Conservation (phyloP, 345 rosid genomes). For the Hibiscus mutabilis region DNA sequence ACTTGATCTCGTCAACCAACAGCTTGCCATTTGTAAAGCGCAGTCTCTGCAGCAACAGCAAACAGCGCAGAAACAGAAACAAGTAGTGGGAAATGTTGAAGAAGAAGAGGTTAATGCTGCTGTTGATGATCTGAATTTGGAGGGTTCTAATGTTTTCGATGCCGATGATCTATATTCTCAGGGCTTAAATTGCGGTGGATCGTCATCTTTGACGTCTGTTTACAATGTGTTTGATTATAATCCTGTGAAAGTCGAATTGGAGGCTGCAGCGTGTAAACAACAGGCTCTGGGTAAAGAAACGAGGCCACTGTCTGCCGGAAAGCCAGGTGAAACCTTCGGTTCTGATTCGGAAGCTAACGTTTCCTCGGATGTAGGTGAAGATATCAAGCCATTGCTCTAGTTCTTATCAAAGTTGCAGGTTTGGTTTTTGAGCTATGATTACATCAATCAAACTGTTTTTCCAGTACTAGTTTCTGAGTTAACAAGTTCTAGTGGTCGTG, state of each 20-base stretch:
- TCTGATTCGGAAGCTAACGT: not conserved
- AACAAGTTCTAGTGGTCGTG: too few relatives aligned
- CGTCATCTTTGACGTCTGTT: not conserved
- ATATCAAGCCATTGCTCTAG: not conserved
- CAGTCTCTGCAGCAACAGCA: not conserved
- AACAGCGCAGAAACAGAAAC: not conserved
- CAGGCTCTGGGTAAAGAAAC: not conserved
- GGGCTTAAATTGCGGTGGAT: too few relatives aligned
- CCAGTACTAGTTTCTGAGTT: too few relatives aligned
- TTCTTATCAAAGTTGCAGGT: not conserved
- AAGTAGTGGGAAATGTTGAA: too few relatives aligned
- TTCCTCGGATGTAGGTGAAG: not conserved
- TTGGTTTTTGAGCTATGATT: too few relatives aligned
- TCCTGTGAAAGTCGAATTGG: not conserved
- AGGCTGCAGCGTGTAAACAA: not conserved
- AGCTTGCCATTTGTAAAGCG: conserved; percentile 13
- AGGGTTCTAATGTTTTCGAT: too few relatives aligned
- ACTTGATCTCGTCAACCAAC: conserved; percentile 14
- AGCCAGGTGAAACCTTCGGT: not conserved
- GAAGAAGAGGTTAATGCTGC: not conserved
- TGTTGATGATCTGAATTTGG: too few relatives aligned
- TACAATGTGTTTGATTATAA: not conserved
- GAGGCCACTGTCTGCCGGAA: not conserved
- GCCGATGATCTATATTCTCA: too few relatives aligned
- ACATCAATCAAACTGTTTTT: too few relatives aligned